These are phyloP conservation scores for Cercospora zeina DNA, from an alignment of 2,329 filamentous ascomycete species.

Conservation along the genomic window DNA sequence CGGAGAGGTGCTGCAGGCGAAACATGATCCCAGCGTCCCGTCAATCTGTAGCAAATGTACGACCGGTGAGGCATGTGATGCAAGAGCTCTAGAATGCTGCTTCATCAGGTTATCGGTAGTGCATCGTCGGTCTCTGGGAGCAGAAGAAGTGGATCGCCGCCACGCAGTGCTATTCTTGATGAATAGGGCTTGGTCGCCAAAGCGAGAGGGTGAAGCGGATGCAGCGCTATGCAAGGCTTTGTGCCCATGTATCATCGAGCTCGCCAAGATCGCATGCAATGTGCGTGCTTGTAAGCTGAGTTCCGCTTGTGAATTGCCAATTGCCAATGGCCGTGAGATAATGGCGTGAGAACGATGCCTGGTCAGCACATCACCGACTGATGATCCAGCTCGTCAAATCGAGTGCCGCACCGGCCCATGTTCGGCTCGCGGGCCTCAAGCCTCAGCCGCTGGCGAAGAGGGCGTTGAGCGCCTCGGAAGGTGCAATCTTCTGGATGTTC, in stretches of 20 bases:
- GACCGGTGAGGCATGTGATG: background rate
- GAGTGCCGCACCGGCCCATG: slow-evolving; percentile 2
- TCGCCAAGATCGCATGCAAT: background rate
- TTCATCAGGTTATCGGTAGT: background rate
- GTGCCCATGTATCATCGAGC: slow-evolving; percentile 1
- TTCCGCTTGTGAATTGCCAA: background rate
- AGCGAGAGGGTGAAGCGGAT: background rate
- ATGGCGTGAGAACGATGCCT: background rate
- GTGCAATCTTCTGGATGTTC: background rate
- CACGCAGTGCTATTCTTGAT: background rate
- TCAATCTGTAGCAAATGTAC: background rate
- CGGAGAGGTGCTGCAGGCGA: background rate
- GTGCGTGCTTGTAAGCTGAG: slow-evolving; percentile 1
- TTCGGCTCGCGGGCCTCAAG: background rate
- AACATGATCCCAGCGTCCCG: background rate
- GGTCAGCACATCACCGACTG: background rate
- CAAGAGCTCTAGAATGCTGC: background rate
- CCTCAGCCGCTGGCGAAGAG: background rate
- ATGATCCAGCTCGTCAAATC: slow-evolving; percentile 3
- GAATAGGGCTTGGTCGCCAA: background rate
- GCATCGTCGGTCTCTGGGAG: background rate
- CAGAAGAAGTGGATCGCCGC: background rate
- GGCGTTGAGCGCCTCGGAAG: slow-evolving; percentile 1
- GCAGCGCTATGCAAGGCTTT: background rate
- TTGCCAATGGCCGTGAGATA: background rate